Percentiles rank a stretch among this genome's conserved stretches.
Conservation (phyloP, 192 early-diverging fungal species). For the Backusella circina region DNA sequence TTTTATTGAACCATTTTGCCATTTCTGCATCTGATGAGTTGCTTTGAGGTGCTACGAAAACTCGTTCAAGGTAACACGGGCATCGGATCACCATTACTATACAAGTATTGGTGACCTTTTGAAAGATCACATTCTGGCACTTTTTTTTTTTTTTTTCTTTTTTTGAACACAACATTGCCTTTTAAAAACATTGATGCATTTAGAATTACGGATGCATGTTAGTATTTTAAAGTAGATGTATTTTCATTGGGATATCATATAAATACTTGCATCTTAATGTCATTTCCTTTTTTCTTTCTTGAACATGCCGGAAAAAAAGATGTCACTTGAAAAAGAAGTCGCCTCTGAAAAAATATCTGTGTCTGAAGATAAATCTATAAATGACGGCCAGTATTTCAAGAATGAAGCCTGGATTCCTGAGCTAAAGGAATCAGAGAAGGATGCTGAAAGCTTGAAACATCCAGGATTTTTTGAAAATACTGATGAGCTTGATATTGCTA, state of each 20-base stretch:
- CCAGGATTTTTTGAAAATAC: not conserved
- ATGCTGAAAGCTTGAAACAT: not conserved
- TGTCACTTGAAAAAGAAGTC: not conserved
- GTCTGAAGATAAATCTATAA: not conserved
- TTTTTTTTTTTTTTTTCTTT: not conserved
- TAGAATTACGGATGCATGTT: not conserved
- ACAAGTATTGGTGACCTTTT: not conserved
- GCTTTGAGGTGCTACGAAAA: not conserved
- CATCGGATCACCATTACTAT: not conserved
- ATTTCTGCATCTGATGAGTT: not conserved
- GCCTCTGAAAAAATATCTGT: not conserved
- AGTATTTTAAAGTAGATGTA: not conserved
- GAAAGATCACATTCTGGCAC: not conserved
- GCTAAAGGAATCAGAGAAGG: not conserved
- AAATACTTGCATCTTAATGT: not conserved
- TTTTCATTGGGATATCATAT: not conserved
- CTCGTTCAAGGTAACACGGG: not conserved
- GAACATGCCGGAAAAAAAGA: not conserved
- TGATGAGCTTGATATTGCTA: constrained; percentile 13
- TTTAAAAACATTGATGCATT: not conserved
- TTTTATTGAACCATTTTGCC: not conserved
- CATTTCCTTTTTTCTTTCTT: not conserved
- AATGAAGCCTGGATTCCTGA: not conserved
- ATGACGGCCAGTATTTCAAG: not conserved
- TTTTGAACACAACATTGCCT: not conserved